These are phyloP conservation scores for Pyrenula aspistea DNA, from an alignment of 495 filamentous ascomycete genomes.

Conservation along the genomic window DNA sequence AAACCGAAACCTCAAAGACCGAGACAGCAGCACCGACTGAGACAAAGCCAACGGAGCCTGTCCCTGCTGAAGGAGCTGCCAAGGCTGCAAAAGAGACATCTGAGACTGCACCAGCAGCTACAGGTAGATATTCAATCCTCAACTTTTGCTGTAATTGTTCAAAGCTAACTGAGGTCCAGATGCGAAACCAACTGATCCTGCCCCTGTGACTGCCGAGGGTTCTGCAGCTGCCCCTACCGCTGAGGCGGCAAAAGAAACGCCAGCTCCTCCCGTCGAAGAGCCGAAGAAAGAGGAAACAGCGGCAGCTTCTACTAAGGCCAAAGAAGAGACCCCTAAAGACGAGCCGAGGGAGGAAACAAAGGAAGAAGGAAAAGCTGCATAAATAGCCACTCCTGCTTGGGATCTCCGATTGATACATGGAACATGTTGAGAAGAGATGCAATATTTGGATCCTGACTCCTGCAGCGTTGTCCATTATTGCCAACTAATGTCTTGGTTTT, in stretches of 20 bases:
- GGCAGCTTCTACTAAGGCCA: neutral
- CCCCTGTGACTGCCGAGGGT: neutral
- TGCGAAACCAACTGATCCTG: neutral
- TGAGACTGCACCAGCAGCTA: neutral
- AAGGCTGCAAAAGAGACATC: neutral
- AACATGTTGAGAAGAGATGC: too few species aligned
- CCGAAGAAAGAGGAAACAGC: neutral
- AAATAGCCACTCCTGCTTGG: neutral
- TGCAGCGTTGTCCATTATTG: too few species aligned
- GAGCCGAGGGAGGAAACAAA: neutral
- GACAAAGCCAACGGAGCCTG: neutral
- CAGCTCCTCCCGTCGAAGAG: neutral
- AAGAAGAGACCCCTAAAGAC: neutral
- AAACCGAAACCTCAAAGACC: neutral
- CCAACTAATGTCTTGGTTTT: too few species aligned
- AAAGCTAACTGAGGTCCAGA: neutral
- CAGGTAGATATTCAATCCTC: too few species aligned
- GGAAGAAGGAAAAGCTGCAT: neutral
- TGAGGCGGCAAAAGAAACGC: neutral
- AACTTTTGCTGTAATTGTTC: neutral
- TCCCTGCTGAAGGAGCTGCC: neutral
- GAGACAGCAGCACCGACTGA: neutral
- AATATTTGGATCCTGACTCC: too few species aligned
- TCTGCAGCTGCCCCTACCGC: neutral
- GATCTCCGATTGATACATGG: too few species aligned